These are phyloP conservation scores for Rugonectria rugulosa DNA, from an alignment of 2,329 filamentous ascomycete species.

Conservation along the genomic window DNA sequence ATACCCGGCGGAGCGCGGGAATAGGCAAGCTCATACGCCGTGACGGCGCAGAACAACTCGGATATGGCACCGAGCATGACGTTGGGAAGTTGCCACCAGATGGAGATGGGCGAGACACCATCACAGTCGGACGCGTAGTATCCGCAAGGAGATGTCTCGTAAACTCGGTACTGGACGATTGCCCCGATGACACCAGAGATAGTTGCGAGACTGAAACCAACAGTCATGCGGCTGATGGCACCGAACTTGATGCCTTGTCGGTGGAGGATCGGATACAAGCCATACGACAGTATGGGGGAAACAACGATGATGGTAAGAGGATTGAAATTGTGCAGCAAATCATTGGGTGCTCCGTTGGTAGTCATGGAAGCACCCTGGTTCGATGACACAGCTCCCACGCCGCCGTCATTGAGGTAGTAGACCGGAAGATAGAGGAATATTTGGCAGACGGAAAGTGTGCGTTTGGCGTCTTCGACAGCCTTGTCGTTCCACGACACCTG, in stretches of 20 bases:
- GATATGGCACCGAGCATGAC: slow-evolving; percentile 39
- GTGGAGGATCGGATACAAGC: slow-evolving; percentile 64
- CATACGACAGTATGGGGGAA: slow-evolving; percentile 38
- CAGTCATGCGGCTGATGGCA: slow-evolving; percentile 64
- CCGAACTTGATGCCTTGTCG: slow-evolving; percentile 61
- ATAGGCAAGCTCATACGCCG: slow-evolving; percentile 51
- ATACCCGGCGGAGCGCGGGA: slow-evolving; percentile 59
- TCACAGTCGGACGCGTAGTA: slow-evolving; percentile 36
- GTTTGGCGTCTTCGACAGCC: slow-evolving; percentile 71
- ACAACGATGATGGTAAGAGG: slow-evolving; percentile 64
- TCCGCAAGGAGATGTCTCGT: slow-evolving; percentile 60
- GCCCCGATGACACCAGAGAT: slow-evolving; percentile 63
- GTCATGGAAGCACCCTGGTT: slow-evolving; percentile 49
- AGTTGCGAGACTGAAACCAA: slow-evolving; percentile 58
- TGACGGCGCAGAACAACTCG: slow-evolving; percentile 40
- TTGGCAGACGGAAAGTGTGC: slow-evolving; percentile 53
- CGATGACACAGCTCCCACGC: slow-evolving; percentile 42
- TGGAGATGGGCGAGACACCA: slow-evolving; percentile 27
- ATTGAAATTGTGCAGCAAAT: slow-evolving; percentile 67
- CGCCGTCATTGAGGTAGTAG: slow-evolving; percentile 50
- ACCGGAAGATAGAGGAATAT: slow-evolving; percentile 53
- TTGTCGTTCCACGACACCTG: slow-evolving; percentile 66
- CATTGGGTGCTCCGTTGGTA: slow-evolving; percentile 63
- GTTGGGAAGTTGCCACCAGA: slow-evolving; percentile 34
- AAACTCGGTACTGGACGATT: slow-evolving; percentile 63